Evolutionary conservation across 768 basidiomycete genomes (phyloP).

Genomic region (Macrocybe gigantea): DNA sequence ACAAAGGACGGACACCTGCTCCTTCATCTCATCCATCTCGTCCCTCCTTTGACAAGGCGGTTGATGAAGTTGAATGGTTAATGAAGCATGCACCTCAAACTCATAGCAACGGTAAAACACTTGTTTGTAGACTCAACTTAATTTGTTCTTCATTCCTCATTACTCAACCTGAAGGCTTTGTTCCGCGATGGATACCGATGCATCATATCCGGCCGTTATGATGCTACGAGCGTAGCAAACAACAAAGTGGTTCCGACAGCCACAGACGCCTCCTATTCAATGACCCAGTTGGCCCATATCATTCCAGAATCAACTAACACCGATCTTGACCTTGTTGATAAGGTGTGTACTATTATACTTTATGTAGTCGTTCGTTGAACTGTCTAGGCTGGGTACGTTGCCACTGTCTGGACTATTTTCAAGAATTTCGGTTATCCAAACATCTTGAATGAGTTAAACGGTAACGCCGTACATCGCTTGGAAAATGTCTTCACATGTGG

Average conservation of each 20-base stretch:
- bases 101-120: constrained; percentile 3
- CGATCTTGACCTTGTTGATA: too few species aligned
- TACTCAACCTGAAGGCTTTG: constrained; percentile 3
- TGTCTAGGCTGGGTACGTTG: too few species aligned
- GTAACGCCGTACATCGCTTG: too few species aligned
- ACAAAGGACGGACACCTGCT: not conserved
- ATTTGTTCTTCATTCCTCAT: not conserved
- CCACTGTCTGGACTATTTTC: too few species aligned
- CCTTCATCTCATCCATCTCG: not conserved
- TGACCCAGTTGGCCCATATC: constrained; percentile 7
- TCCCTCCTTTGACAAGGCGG: not conserved
- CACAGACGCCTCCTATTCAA: not conserved
- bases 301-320: constrained; percentile 3
- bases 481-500: too few species aligned
- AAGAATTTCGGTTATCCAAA: too few species aligned
- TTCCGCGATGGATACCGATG: constrained; percentile 9
- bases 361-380: too few species aligned
- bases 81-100: constrained; percentile 1
- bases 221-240: not conserved
- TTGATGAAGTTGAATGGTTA: not conserved
- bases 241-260: not conserved
- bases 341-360: too few species aligned
- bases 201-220: constrained; percentile 5
- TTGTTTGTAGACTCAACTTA: not conserved
- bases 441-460: too few species aligned